These are phyloP conservation scores for Salvia sclarea DNA, from an alignment of 305 asterid species.

Conservation along the genomic window DNA sequence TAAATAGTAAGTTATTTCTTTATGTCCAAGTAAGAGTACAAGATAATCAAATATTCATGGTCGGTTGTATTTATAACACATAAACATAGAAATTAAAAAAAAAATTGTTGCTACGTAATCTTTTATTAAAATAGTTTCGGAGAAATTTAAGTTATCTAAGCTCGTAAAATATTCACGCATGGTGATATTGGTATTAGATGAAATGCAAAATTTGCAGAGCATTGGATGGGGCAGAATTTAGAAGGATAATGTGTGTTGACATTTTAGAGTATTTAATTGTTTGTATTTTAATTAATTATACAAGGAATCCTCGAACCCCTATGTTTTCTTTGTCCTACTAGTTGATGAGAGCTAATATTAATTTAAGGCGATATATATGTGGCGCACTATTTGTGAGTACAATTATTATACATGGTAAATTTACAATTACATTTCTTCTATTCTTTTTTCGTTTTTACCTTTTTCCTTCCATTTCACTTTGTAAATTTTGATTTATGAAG, in stretches of 20 bases:
- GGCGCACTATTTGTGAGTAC: no score
- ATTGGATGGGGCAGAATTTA: constrained; percentile 33
- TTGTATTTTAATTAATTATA: background rate
- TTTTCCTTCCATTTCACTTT: no score
- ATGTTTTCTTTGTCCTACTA: no score
- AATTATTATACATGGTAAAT: no score
- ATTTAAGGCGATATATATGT: no score
- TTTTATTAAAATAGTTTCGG: background rate
- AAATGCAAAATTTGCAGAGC: background rate
- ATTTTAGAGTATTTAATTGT: background rate
- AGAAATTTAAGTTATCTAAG: background rate
- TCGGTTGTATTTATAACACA: background rate
- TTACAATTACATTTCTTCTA: no score
- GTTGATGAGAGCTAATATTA: background rate
- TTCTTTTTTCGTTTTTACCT: no score
- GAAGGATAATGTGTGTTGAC: constrained; percentile 29
- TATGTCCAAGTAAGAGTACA: background rate
- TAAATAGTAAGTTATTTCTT: no score
- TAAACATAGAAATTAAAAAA: background rate
- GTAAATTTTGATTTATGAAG: no score
- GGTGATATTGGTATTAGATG: background rate
- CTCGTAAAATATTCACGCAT: constrained; percentile 19
- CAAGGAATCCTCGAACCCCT: background rate
- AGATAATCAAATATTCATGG: constrained; percentile 5
- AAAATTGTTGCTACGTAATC: background rate